Percentiles rank a stretch among this genome's conserved stretches.
Evolutionary conservation across 2,329 filamentous ascomycete genomes (phyloP).

Genomic region (Diplodia sapinea): DNA sequence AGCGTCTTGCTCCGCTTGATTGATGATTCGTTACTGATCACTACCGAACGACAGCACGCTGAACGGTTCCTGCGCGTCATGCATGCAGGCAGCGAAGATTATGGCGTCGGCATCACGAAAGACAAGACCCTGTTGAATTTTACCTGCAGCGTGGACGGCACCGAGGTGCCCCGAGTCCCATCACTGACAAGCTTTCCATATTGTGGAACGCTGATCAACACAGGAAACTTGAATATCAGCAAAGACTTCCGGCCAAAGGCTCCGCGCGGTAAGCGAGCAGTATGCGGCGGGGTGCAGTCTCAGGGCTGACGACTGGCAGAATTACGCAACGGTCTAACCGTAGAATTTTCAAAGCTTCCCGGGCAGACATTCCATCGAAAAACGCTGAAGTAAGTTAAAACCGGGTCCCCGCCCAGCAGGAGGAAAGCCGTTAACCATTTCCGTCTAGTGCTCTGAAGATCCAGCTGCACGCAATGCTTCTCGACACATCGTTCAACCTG

Average conservation of each 20-base stretch:
- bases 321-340: constrained; percentile 74
- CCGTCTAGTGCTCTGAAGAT: constrained; percentile 71
- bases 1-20: constrained; percentile 80
- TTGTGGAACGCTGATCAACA: constrained; percentile 81
- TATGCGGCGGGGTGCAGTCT: background rate
- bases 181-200: constrained; percentile 73
- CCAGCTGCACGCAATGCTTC: constrained; percentile 82
- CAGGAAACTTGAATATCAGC: constrained; percentile 72
- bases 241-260: constrained; percentile 67
- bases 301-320: constrained; percentile 44
- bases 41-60: constrained; percentile 70
- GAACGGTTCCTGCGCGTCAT: constrained; percentile 76
- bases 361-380: constrained; percentile 83
- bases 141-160: constrained; percentile 59
- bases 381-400: constrained; percentile 64
- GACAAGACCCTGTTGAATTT: constrained; percentile 89
- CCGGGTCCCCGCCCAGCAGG: constrained; percentile 11
- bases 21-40: constrained; percentile 93
- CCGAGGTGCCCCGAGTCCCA: constrained; percentile 34
- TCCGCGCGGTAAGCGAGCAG: constrained; percentile 53
- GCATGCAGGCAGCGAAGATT: constrained; percentile 77
- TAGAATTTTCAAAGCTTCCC: constrained; percentile 74
- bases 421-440: constrained; percentile 34
- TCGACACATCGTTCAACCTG: constrained; percentile 80
- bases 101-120: constrained; percentile 78